A percentile compares a stretch with the other conserved stretches of the same genome.
These are phyloP conservation scores for Diaporthe eres DNA, from an alignment of 2,329 filamentous ascomycete species.

Conservation along the genomic window DNA sequence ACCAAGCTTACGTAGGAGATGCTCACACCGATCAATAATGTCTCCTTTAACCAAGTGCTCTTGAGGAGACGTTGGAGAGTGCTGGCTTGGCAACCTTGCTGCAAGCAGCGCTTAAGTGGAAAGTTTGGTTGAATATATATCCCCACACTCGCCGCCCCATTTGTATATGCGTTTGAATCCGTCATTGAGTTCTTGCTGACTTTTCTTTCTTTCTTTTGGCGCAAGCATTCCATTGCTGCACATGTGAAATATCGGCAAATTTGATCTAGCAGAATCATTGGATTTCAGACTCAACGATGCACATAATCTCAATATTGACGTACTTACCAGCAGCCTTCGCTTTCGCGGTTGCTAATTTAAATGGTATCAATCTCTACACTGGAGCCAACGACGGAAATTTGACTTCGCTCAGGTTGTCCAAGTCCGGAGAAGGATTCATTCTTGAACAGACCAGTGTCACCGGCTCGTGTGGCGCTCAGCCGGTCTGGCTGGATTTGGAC, in stretches of 20 bases:
- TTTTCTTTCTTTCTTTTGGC: too few species aligned
- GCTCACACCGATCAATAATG: background rate
- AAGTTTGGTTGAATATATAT: background rate
- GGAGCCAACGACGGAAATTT: constrained; percentile 2
- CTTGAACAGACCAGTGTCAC: background rate
- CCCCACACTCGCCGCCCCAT: background rate
- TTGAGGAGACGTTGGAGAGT: background rate
- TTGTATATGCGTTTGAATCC: background rate
- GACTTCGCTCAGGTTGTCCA: constrained; percentile 4
- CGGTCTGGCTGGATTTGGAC: constrained; percentile 1
- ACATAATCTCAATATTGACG: background rate
- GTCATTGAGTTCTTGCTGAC: background rate
- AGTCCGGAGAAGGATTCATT: background rate
- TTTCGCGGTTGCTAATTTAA: too few species aligned
- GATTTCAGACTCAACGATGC: background rate
- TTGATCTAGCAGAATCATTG: background rate
- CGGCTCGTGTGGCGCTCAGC: background rate
- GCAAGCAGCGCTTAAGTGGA: background rate
- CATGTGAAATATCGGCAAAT: background rate
- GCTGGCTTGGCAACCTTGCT: background rate
- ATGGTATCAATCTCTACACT: background rate
- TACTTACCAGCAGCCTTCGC: background rate
- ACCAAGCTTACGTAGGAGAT: background rate
- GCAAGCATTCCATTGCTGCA: background rate
- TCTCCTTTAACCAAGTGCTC: background rate